Conservation (phyloP, 306 rosid species). For the Quercus mongolica region DNA sequence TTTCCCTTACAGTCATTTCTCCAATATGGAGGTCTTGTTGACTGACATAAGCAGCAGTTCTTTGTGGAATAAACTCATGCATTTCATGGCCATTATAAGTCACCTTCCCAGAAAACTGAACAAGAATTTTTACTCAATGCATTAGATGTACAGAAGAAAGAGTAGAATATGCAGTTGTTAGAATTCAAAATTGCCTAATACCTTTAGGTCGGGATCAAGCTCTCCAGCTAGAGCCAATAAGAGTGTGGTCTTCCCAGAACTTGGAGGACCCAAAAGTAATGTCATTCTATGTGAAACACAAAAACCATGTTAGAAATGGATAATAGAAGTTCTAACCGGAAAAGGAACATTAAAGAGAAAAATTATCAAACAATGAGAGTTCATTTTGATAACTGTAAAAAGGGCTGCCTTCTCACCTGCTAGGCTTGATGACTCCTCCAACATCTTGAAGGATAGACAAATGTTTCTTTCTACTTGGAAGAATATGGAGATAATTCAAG, state of each 20-base stretch:
- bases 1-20: conserved; percentile 92
- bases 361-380: background rate
- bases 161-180: background rate
- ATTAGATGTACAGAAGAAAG: background rate
- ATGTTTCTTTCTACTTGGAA: conserved; percentile 33
- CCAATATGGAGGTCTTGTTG: conserved; percentile 79
- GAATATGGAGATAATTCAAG: conserved; percentile 34
- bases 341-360: background rate
- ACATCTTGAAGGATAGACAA: conserved; percentile 54
- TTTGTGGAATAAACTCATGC: conserved; percentile 53
- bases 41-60: conserved; percentile 85
- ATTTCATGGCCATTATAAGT: conserved; percentile 46
- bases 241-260: conserved; percentile 80
- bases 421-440: conserved; percentile 72
- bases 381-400: background rate
- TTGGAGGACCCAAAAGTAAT: conserved; percentile 82
- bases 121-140: background rate
- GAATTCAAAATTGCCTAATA: conserved; percentile 1
- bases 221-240: conserved; percentile 74
- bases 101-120: conserved; percentile 38
- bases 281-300: conserved; percentile 46
- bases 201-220: conserved; percentile 57
- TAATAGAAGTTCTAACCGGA: background rate
- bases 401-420: conserved; percentile 30
- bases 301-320: background rate